These are phyloP conservation scores for Sporothrix curviconia DNA, from an alignment of 2,329 filamentous ascomycete species.

Conservation along the genomic window DNA sequence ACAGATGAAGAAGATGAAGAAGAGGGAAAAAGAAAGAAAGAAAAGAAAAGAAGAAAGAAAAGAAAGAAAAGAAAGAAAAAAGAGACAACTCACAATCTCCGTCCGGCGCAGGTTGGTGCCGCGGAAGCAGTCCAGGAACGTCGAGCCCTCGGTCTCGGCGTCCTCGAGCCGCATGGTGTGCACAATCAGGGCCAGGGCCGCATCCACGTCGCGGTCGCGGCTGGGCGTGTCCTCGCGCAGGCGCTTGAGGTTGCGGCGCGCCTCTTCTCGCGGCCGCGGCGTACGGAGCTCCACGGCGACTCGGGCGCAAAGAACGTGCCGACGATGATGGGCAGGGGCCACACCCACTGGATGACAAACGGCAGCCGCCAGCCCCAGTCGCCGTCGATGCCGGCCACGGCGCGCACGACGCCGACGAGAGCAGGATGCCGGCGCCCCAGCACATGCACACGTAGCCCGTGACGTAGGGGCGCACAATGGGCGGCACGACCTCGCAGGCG, in stretches of 20 bases:
- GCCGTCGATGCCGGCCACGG: constrained; percentile 26
- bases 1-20: too few relatives aligned
- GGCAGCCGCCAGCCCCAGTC: constrained; percentile 36
- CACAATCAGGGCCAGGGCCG: constrained; percentile 36
- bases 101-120: constrained; percentile 38
- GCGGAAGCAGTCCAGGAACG: constrained; percentile 43
- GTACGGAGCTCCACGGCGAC: constrained; percentile 41
- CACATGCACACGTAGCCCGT: constrained; percentile 43
- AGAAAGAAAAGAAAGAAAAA: too few relatives aligned
- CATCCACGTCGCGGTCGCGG: constrained; percentile 13
- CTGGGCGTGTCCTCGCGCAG: constrained; percentile 26
- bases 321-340: constrained; percentile 35
- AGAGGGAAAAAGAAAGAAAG: too few relatives aligned
- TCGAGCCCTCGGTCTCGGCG: constrained; percentile 21
- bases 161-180: constrained; percentile 38
- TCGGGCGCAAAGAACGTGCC: constrained; percentile 38
- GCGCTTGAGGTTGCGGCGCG: constrained; percentile 15
- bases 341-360: constrained; percentile 27
- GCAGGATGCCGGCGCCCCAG: constrained; percentile 35
- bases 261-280: constrained; percentile 32
- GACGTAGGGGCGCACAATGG: constrained; percentile 30
- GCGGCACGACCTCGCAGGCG: constrained; percentile 30
- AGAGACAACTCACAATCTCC: constrained; percentile 27
- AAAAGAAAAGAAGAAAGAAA: too few relatives aligned
- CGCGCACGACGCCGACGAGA: constrained; percentile 34